Percentiles rank a stretch among this genome's conserved stretches.
Conservation (phyloP, 177 flowering plant species). For the Vitis hybrid region DNA sequence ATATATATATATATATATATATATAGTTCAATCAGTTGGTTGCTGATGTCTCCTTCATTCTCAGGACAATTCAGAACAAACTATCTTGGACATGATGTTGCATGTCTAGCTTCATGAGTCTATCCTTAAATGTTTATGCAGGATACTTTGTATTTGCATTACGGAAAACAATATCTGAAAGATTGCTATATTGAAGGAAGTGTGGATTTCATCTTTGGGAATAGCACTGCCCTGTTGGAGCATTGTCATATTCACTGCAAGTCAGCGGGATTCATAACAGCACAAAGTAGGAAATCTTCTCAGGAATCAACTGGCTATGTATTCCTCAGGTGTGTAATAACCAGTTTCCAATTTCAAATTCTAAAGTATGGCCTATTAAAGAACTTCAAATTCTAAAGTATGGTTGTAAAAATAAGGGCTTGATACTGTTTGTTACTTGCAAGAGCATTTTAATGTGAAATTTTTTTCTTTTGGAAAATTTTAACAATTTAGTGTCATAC, state of each 20-base stretch:
- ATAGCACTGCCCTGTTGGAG: conserved; percentile 93
- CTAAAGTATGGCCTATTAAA: too few relatives aligned
- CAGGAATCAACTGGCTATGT: conserved; percentile 95
- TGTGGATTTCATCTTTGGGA: conserved; percentile 96
- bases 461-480: too few relatives aligned
- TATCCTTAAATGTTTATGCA: conserved; percentile 25
- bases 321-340: conserved; percentile 64
- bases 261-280: conserved; percentile 80
- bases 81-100: too few relatives aligned
- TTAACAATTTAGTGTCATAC: too few relatives aligned
- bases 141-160: conserved; percentile 91
- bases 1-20: too few relatives aligned
- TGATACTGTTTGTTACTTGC: too few relatives aligned
- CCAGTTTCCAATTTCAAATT: not conserved
- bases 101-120: not conserved
- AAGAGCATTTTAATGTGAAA: too few relatives aligned
- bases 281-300: conserved; percentile 94
- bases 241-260: conserved; percentile 98
- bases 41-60: not conserved
- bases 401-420: too few relatives aligned
- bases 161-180: conserved; percentile 86
- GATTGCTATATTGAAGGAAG: conserved; percentile 98
- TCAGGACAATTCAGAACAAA: not conserved
- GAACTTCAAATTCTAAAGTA: too few relatives aligned
- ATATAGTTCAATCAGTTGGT: not conserved